A percentile compares a stretch with the other conserved stretches of the same genome.
These are phyloP conservation scores for Cystoderma amianthinum DNA, from an alignment of 768 basidiomycete species.

Conservation along the genomic window DNA sequence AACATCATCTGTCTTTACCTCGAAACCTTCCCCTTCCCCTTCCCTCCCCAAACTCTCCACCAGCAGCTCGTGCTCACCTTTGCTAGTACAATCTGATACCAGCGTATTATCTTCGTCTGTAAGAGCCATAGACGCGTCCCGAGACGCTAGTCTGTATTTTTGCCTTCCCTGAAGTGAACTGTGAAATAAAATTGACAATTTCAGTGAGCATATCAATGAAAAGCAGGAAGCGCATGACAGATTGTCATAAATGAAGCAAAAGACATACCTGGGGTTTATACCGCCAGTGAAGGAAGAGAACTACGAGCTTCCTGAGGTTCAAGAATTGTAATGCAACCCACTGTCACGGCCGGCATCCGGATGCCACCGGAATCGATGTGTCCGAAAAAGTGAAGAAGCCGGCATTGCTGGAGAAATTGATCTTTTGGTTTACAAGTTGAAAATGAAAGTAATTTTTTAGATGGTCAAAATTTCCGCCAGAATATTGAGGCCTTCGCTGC, in stretches of 20 bases:
- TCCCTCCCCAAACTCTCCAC: conserved; percentile 16
- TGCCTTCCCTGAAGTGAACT: background rate
- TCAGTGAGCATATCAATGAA: too few species aligned
- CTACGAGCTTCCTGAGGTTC: conserved; percentile 8
- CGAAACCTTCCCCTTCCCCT: conserved; percentile 13
- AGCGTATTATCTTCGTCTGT: conserved; percentile 40
- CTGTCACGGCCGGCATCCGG: conserved; percentile 7
- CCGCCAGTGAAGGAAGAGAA: conserved; percentile 24
- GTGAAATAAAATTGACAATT: background rate
- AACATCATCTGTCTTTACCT: conserved; percentile 6
- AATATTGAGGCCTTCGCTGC: too few species aligned
- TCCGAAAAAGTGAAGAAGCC: background rate
- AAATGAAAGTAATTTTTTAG: too few species aligned
- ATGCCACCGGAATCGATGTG: background rate
- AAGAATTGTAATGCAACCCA: conserved; percentile 4
- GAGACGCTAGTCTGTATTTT: conserved; percentile 36
- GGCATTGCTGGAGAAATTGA: too few species aligned
- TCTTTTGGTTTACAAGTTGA: too few species aligned
- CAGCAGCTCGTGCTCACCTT: conserved; percentile 26
- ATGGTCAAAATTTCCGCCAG: too few species aligned
- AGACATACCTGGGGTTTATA: conserved; percentile 29
- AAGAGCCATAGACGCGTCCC: conserved; percentile 79
- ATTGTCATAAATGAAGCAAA: too few species aligned
- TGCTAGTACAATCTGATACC: conserved; percentile 36
- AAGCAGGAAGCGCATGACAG: too few species aligned